Conservation (phyloP, 1,139 yeast genomes). For the Debaryomyces psychrophilus region DNA sequence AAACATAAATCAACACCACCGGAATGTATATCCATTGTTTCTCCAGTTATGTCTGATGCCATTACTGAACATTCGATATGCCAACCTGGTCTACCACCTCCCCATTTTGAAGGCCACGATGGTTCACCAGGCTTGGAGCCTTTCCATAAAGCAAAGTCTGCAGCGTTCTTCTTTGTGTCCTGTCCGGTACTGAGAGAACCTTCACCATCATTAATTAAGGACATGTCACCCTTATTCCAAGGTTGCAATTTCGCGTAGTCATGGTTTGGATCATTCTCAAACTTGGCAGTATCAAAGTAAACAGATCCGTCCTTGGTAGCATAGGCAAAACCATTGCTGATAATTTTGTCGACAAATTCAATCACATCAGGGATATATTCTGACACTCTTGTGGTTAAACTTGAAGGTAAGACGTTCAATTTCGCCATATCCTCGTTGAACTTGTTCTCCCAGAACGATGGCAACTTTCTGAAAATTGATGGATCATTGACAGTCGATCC, state of each 20-base stretch:
- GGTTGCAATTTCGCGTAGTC: constrained; percentile 96
- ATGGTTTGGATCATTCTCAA: constrained; percentile 73
- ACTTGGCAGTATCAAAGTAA: constrained; percentile 86
- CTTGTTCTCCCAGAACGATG: constrained; percentile 87
- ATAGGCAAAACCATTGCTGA: constrained; percentile 82
- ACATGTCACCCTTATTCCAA: constrained; percentile 91
- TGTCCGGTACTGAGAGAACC: constrained; percentile 72
- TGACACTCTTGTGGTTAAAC: constrained; percentile 91
- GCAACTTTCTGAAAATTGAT: constrained; percentile 74
- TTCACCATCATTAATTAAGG: constrained; percentile 91
- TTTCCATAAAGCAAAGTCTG: constrained; percentile 97
- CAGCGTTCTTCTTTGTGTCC: constrained; percentile 63
- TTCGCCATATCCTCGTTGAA: constrained; percentile 84
- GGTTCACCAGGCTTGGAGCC: constrained; percentile 98
- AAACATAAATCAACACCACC: constrained; percentile 98
- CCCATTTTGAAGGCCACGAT: constrained; percentile 95
- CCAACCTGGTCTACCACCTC: constrained; percentile 97
- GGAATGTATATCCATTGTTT: constrained; percentile 87
- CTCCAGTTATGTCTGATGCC: constrained; percentile 91
- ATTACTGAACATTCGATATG: constrained; percentile 98
- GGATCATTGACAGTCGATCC: constrained; percentile 87
- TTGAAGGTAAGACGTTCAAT: constrained; percentile 82
- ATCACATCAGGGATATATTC: constrained; percentile 95
- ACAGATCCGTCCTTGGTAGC: constrained; percentile 85
- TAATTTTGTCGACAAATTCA: constrained; percentile 71